Percentiles rank a stretch among this genome's conserved stretches.
These are phyloP conservation scores for Hymenoscyphus albidus DNA, from an alignment of 2,329 filamentous ascomycete genomes.

Conservation along the genomic window DNA sequence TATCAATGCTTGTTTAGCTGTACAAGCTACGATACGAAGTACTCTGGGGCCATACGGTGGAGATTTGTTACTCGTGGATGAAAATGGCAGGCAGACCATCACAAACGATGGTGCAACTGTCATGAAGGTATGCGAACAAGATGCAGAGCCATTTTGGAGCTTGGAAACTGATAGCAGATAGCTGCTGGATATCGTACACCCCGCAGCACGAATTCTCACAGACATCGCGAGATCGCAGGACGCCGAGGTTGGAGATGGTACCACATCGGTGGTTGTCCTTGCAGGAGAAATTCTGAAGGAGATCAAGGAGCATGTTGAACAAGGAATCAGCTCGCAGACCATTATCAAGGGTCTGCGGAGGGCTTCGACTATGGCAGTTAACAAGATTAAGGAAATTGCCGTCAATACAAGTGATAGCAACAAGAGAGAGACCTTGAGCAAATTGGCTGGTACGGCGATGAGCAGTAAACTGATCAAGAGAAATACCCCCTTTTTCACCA, in stretches of 20 bases:
- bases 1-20: constrained; percentile 95
- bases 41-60: constrained; percentile 96
- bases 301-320: constrained; percentile 91
- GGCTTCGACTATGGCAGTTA: constrained; percentile 85
- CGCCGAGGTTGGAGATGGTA: constrained; percentile 96
- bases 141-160: neutral
- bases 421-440: constrained; percentile 80
- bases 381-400: constrained; percentile 98
- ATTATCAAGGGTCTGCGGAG: constrained; percentile 95
- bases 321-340: constrained; percentile 93
- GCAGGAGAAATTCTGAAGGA: constrained; percentile 98
- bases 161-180: constrained; percentile 37
- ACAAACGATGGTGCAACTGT: constrained; percentile 99
- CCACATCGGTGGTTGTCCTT: constrained; percentile 93
- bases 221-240: constrained; percentile 99
- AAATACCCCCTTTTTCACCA: constrained; percentile 95
- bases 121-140: constrained; percentile 70
- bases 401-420: constrained; percentile 78
- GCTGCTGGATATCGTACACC: constrained; percentile 98
- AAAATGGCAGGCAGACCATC: constrained; percentile 93
- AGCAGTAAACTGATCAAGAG: constrained; percentile 99
- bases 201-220: constrained; percentile 92
- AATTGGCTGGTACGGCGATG: constrained; percentile 94
- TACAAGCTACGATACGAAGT: constrained; percentile 92
- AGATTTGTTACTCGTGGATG: constrained; percentile 91